These are phyloP conservation scores for Auxenochlorella pyrenoidosa DNA, from an alignment of 139 green algal species.

Conservation along the genomic window DNA sequence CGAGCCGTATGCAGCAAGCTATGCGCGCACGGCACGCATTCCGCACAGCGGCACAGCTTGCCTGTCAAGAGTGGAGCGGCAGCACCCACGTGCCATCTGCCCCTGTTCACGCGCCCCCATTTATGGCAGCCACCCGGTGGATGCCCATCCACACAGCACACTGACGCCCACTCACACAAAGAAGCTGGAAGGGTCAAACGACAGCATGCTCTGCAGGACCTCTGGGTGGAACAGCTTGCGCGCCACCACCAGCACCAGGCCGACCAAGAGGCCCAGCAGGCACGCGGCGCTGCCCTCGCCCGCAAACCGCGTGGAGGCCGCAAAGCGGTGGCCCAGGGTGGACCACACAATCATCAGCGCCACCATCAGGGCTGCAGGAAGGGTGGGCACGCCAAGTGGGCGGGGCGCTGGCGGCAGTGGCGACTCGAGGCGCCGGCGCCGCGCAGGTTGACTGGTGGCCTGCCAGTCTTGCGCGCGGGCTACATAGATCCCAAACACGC, in stretches of 20 bases:
- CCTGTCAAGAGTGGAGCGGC: not conserved
- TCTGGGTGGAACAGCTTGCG: slow-evolving; percentile 44
- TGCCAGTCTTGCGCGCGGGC: not conserved
- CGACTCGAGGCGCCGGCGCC: not conserved
- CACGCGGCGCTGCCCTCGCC: slow-evolving; percentile 61
- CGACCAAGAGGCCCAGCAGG: slow-evolving; percentile 53
- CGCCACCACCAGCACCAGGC: slow-evolving; percentile 46
- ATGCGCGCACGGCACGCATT: too few species aligned
- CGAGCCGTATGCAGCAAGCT: not conserved
- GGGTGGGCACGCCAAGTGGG: not conserved
- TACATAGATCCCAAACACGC: not conserved
- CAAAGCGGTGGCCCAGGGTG: slow-evolving; percentile 63
- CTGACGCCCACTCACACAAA: slow-evolving; percentile 53
- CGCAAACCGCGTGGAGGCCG: slow-evolving; percentile 55
- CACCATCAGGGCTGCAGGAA: slow-evolving; percentile 52
- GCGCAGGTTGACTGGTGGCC: not conserved
- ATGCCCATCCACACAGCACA: too few species aligned
- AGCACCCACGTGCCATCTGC: too few species aligned
- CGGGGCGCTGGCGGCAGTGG: not conserved
- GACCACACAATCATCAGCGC: slow-evolving; percentile 69
- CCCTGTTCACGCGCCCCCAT: too few species aligned
- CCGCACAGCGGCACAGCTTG: too few species aligned
- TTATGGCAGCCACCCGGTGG: too few species aligned
- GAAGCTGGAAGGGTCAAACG: slow-evolving; percentile 64
- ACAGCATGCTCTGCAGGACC: slow-evolving; percentile 52